A percentile compares a stretch with the other conserved stretches of the same genome.
These are phyloP conservation scores for Firmiana major DNA, from an alignment of 345 rosid genomes.

Conservation along the genomic window DNA sequence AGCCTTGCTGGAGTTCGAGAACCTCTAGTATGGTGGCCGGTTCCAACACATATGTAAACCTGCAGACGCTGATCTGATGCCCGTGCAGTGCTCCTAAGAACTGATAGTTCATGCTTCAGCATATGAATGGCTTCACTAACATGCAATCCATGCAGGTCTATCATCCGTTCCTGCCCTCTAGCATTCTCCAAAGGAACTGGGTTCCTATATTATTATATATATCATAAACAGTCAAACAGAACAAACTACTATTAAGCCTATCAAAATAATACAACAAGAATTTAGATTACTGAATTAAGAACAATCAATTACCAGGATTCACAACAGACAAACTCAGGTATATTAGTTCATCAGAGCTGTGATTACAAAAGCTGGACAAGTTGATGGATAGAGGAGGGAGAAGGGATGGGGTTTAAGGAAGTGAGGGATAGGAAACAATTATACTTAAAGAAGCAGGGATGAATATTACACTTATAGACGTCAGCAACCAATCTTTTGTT, in stretches of 20 bases:
- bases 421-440: neutral
- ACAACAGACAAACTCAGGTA: neutral
- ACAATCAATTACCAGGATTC: neutral
- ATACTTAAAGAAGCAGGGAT: neutral
- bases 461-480: neutral
- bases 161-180: constrained; percentile 86
- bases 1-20: constrained; percentile 89
- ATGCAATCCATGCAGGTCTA: constrained; percentile 95
- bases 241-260: constrained; percentile 12
- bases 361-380: neutral
- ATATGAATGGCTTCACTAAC: constrained; percentile 82
- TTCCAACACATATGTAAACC: constrained; percentile 88
- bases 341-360: neutral
- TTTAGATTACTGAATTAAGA: neutral
- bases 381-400: neutral
- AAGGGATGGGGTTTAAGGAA: neutral
- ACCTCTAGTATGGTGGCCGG: constrained; percentile 95
- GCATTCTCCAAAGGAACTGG: constrained; percentile 56
- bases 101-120: constrained; percentile 78
- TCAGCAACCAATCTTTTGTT: neutral
- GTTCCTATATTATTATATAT: constrained; percentile 49
- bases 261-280: neutral
- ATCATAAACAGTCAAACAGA: neutral
- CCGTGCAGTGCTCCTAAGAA: constrained; percentile 63
- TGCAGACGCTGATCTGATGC: constrained; percentile 83